Base-by-base conservation (phyloP, 169 alveolate genomes). In the Plasmodium vivax region DNA sequence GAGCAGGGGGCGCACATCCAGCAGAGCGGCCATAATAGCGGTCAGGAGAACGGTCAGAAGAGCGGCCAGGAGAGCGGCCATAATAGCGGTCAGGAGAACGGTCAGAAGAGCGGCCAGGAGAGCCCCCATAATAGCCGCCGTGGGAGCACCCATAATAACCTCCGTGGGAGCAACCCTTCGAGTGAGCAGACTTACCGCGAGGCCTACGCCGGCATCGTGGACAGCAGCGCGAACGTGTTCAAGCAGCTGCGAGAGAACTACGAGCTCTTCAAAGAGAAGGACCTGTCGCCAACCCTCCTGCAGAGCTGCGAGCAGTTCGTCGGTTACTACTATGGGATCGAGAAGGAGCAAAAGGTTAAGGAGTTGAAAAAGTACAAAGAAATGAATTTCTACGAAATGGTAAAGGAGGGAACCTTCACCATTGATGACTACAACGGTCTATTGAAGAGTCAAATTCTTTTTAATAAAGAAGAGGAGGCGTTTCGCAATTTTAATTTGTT, bases 401-500 rank as follows among this genome's bases (percentile, higher is more conserved):
- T 95, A 58, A 56, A 45, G 34, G 85, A 90, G 14, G 93, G 88
- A 2, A 77, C 80, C 0, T 93, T 74, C 34, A 38, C 84, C 0
- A 54, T 68, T 7, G 94, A 93, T 8, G 82, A 95, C 84, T 83
- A 77, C 74, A 88, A 83, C 16, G 27, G 71, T 45, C 47, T 95
- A 32, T 75, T 95, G 81, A 88, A 88, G 51, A 93, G 96, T 27
- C 38, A 68, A 71, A 91, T 83, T 9, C n/a, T 92, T 32, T 73
- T 72, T 36, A 71, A 71, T 12, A 82, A 91, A 32, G 84, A 79
- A 41, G 94, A 56, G 6, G 95, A 90, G n/a, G 95, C 93, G 27
- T 92, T 92, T 71, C 62, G 54, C 12, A 36, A 85, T 54, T 92
- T 85, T 30, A 94, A 95, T 84, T 82, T 95, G 32, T 94, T 96